Conservation (phyloP, 495 filamentous ascomycete genomes). For the Neurospora pannonica region DNA sequence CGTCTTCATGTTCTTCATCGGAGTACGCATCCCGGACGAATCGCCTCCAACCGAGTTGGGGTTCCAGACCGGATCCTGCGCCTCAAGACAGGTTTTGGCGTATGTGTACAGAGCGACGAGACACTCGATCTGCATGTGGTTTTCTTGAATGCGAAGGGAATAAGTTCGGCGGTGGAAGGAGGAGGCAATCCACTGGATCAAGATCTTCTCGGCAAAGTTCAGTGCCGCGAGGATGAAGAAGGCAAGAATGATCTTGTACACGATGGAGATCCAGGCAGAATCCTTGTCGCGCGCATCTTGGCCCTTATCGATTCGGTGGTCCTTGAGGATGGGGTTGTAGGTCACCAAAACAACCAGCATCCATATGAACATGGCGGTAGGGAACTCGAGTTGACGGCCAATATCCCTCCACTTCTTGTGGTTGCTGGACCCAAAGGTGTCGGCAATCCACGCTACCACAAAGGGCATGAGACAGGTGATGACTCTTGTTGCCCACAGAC, state of each 20-base stretch:
- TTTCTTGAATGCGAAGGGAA: slow-evolving; percentile 81
- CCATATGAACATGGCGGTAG: slow-evolving; percentile 86
- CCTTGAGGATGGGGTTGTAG: slow-evolving; percentile 60
- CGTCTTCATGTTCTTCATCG: slow-evolving; percentile 57
- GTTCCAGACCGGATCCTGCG: slow-evolving; percentile 56
- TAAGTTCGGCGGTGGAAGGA: slow-evolving; percentile 90
- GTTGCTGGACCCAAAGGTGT: slow-evolving; percentile 71
- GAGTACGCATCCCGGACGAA: slow-evolving; percentile 57
- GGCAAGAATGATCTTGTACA: slow-evolving; percentile 81
- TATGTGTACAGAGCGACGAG: slow-evolving; percentile 62
- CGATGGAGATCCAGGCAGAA: slow-evolving; percentile 59
- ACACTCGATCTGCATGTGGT: slow-evolving; percentile 55
- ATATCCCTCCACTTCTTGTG: slow-evolving; percentile 91
- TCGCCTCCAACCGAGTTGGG: slow-evolving; percentile 12
- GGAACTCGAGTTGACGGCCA: slow-evolving; percentile 76
- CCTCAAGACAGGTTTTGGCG: slow-evolving; percentile 62
- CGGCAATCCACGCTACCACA: slow-evolving; percentile 54
- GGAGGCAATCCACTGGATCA: slow-evolving; percentile 90
- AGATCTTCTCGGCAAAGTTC: slow-evolving; percentile 86
- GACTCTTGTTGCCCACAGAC: slow-evolving; percentile 77
- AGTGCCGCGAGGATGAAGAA: slow-evolving; percentile 70
- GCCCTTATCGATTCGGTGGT: slow-evolving; percentile 52
- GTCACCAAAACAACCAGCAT: slow-evolving; percentile 71
- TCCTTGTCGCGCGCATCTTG: slow-evolving; percentile 40
- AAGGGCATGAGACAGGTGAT: slow-evolving; percentile 66